These are phyloP conservation scores for Botrytis cinerea DNA, from an alignment of 2,329 filamentous ascomycete genomes.

Conservation along the genomic window DNA sequence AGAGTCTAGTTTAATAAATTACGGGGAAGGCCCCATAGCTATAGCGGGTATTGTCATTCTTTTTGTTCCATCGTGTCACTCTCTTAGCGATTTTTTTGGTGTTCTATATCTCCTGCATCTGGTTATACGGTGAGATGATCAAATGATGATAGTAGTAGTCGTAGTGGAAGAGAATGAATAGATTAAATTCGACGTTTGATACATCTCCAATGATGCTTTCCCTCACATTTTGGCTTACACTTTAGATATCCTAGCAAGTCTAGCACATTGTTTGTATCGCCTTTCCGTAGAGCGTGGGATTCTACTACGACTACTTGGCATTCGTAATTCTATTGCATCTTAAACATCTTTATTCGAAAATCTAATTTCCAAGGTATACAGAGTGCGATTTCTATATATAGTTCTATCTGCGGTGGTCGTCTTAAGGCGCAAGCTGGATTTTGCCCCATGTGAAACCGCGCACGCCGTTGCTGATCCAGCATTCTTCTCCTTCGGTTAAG, in stretches of 20 bases:
- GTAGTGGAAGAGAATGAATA: not conserved
- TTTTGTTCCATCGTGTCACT: not conserved
- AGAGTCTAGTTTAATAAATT: slow-evolving; percentile 14
- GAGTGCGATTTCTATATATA: no score
- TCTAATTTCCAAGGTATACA: no score
- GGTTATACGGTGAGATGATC: not conserved
- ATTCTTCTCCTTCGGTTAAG: slow-evolving; percentile 70
- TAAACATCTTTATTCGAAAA: no score
- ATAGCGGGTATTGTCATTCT: not conserved
- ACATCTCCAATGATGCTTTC: not conserved
- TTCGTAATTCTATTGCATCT: not conserved
- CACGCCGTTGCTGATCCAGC: slow-evolving; percentile 88
- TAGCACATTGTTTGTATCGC: not conserved
- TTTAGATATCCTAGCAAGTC: not conserved
- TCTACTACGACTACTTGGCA: not conserved
- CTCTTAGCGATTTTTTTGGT: not conserved
- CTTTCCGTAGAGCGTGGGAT: not conserved
- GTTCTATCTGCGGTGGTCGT: not conserved
- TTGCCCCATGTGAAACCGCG: slow-evolving; percentile 68
- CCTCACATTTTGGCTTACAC: not conserved
- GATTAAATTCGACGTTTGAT: not conserved
- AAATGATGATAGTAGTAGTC: no score
- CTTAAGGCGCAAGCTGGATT: slow-evolving; percentile 29
- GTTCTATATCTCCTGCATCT: not conserved
- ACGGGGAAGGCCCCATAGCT: slow-evolving; percentile 1